These are phyloP conservation scores for Euphorbia peplus DNA, from an alignment of 345 rosid genomes.

Conservation along the genomic window DNA sequence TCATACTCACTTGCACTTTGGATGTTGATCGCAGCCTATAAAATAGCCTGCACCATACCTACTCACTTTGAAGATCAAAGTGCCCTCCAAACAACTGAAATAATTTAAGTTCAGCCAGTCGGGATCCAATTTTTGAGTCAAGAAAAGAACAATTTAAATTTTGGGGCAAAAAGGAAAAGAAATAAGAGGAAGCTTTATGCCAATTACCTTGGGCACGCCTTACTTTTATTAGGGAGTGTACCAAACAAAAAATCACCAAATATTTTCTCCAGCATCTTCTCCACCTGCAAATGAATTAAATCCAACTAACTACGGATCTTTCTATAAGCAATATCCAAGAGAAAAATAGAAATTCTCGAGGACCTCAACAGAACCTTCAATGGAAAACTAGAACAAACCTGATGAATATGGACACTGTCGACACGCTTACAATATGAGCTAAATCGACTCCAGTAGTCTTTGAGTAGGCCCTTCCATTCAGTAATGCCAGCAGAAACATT, in stretches of 20 bases:
- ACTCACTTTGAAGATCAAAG: conserved; percentile 80
- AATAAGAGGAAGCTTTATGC: not conserved
- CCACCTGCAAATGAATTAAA: conserved; percentile 59
- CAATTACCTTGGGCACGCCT: conserved; percentile 77
- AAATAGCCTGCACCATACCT: conserved; percentile 82
- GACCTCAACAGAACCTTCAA: not conserved
- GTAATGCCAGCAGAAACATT: conserved; percentile 93
- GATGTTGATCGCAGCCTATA: conserved; percentile 88
- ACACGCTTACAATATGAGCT: conserved; percentile 68
- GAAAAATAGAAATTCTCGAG: conserved; percentile 6
- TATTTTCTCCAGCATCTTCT: conserved; percentile 87
- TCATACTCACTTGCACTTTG: conserved; percentile 85
- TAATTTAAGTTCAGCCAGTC: conserved; percentile 20
- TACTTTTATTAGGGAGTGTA: conserved; percentile 64
- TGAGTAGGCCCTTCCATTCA: conserved; percentile 96
- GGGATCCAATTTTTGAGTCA: not conserved
- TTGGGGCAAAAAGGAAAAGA: not conserved
- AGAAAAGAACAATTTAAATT: not conserved
- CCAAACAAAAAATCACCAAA: conserved; percentile 75
- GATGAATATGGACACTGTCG: conserved; percentile 64
- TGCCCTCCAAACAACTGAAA: conserved; percentile 88
- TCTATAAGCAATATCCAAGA: not conserved
- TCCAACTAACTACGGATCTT: conserved; percentile 10
- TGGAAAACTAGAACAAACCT: conserved; percentile 41
- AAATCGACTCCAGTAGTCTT: conserved; percentile 90